Conservation (phyloP, 495 filamentous ascomycete species). For the Corynascus novoguineensis region DNA sequence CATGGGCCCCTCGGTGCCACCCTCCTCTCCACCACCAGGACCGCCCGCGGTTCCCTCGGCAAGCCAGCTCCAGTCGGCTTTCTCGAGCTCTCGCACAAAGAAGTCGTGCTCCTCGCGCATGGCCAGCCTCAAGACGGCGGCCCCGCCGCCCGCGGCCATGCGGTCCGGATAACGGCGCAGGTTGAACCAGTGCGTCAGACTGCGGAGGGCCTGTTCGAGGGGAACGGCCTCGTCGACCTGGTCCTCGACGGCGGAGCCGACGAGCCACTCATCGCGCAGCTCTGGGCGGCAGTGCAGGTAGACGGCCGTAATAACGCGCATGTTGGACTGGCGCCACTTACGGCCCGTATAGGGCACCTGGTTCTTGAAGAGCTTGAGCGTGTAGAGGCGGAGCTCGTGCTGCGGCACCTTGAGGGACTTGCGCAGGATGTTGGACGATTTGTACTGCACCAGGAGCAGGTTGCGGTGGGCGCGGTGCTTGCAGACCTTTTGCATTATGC, state of each 20-base stretch:
- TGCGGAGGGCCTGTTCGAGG: conserved; percentile 80
- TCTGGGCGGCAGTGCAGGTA: conserved; percentile 91
- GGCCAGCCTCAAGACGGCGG: conserved; percentile 41
- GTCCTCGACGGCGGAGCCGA: conserved; percentile 81
- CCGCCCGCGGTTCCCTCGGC: neutral
- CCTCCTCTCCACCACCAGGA: neutral
- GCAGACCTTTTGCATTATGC: conserved; percentile 94
- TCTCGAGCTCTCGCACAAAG: conserved; percentile 83
- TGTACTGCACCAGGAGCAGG: conserved; percentile 88
- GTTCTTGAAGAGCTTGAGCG: conserved; percentile 95
- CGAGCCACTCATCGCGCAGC: conserved; percentile 91
- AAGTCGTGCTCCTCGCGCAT: conserved; percentile 81
- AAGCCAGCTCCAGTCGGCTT: conserved; percentile 26
- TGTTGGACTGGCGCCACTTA: conserved; percentile 97
- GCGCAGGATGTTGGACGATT: conserved; percentile 79
- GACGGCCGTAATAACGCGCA: conserved; percentile 96
- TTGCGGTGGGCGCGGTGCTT: conserved; percentile 92
- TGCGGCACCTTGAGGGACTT: conserved; percentile 89
- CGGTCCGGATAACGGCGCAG: conserved; percentile 70
- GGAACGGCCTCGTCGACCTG: conserved; percentile 90
- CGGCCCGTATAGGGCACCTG: conserved; percentile 97
- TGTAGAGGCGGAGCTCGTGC: conserved; percentile 80
- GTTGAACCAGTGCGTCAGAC: conserved; percentile 89
- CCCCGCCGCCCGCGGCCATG: conserved; percentile 64
- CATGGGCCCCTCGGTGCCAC: neutral